Evolutionary conservation across 371 early-diverging fungal genomes (phyloP), one percentile per base, ranked within the genome.

Genomic region (Choanephora cucurbitarum): DNA sequence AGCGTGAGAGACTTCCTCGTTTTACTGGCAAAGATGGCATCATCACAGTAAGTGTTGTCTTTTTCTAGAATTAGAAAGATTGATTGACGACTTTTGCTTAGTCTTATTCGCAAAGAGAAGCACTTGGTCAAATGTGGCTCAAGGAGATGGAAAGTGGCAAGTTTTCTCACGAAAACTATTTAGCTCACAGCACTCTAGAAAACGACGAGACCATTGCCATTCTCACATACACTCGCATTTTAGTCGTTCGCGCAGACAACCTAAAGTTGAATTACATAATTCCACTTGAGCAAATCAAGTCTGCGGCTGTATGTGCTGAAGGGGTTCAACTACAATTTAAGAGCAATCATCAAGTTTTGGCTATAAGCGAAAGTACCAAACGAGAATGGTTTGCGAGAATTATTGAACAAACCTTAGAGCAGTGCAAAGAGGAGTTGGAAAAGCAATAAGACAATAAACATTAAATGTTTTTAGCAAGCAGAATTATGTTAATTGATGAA

Each of bases 41-140:
- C 47, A 50, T 88, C 18, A 75, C 70, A 19, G 81, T 91, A 71
- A 69, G 72, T 34, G 13, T n/a, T 31, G 10, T 18, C 21, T 14
- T 43, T 54, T 21, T 8, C 19, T 39, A 32, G 24, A 15, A 39
- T 37, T 39, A 52, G 7, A 28, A 28, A 7, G 7, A 28, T 28
- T 28, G 7, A 28, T 28, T 28, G 3, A 7, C 28, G 3, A 3
- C 7, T 28, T 40, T 14, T 19, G 34, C 31, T 44, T 39, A 85
- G 77, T 71, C 83, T 5, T 98, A 93, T 71, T 81, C 89, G 51
- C 82, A 83, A 24, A 75, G 91, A 17, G 94, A 96, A 70, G 94
- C 96, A 0, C 70, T 94, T 23, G 98, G 98, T 11, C 90, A 96
- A 62, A 81, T 77, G 59, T 94, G 95, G 94, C 80, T 97, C 42